These are phyloP conservation scores for Aspergillus steynii DNA, from an alignment of 495 filamentous ascomycete species.

Conservation along the genomic window DNA sequence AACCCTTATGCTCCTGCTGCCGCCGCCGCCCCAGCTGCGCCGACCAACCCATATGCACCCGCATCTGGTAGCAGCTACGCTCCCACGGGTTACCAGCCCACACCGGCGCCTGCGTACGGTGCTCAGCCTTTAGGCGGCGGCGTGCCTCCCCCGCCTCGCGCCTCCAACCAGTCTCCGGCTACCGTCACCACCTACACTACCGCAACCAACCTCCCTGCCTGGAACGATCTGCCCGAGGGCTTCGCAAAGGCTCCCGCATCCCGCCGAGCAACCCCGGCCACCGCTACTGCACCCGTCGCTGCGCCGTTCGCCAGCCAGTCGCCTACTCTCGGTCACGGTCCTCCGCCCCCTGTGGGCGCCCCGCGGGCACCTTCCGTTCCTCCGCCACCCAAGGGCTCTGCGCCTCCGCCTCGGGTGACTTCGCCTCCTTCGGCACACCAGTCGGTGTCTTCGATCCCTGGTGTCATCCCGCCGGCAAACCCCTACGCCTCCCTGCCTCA, in stretches of 20 bases:
- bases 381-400: constrained; percentile 51
- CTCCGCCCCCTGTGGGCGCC: constrained; percentile 35
- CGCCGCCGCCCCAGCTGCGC: constrained; percentile 33
- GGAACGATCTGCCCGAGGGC: constrained; percentile 92
- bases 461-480: constrained; percentile 61
- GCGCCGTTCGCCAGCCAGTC: constrained; percentile 70
- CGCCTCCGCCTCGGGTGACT: constrained; percentile 54
- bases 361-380: constrained; percentile 52
- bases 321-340: constrained; percentile 53
- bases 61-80: constrained; percentile 38
- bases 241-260: constrained; percentile 70
- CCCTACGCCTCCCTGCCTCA: constrained; percentile 63
- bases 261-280: constrained; percentile 69
- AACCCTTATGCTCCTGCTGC: constrained; percentile 64
- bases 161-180: constrained; percentile 59
- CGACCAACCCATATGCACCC: constrained; percentile 66
- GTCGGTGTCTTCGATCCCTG: constrained; percentile 45
- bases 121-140: constrained; percentile 38
- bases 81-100: constrained; percentile 50
- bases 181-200: constrained; percentile 64
- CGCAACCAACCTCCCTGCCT: constrained; percentile 68
- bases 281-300: constrained; percentile 54
- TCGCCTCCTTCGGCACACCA: constrained; percentile 48
- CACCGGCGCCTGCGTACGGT: constrained; percentile 47
- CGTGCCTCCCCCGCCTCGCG: constrained; percentile 60